Evolutionary conservation across 208 protist species (phyloP), one percentile per base, ranked within the genome.

Genomic region (Trypanosoma theileri): DNA sequence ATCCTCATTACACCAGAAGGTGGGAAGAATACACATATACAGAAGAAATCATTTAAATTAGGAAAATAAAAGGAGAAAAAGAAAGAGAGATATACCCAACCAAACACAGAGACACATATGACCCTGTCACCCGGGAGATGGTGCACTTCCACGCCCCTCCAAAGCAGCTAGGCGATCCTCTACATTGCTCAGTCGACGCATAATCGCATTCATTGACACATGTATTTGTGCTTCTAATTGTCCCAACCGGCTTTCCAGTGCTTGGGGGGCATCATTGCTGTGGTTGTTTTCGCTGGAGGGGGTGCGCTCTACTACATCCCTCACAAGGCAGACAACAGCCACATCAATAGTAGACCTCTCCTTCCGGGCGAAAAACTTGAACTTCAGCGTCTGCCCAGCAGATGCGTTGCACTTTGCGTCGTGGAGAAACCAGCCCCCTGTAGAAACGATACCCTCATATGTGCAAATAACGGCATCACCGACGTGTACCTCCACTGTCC

Each of bases 281-380:
- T 19, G 19, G 17, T 42, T n/a, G 31, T 26, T 40, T 16, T 11
- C 46, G 42, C 26, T 31, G 28, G 4, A 35, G 1, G 28, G 6
- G 28, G 4, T 44, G 42, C 22, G 40, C 6, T 19, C 46, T 24
- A 14, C 26, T 12, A 31, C 14, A 21, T 60, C 75, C 16, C 22
- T 44, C 19, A 73, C 60, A 51, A 77, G 21, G 48, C 69, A 80
- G 8, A 74, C 4, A 22, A 41, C 59, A 12, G 65, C 58, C 1
- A 80, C 10, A 14, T 73, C 48, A 31, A 80, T 64, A 4, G 57
- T 46, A 8, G 67, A 4, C 21, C 56, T 59, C 24, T 57, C 40
- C 21, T 59, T 59, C 45, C 79, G 62, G 10, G 54, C 79, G 52
- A 84, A 84, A 44, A 79, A 74, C 51, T 84, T 84, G 22, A 82